Evolutionary conservation across 768 basidiomycete genomes (phyloP).

Genomic region (Glaciozyma antarctica): DNA sequence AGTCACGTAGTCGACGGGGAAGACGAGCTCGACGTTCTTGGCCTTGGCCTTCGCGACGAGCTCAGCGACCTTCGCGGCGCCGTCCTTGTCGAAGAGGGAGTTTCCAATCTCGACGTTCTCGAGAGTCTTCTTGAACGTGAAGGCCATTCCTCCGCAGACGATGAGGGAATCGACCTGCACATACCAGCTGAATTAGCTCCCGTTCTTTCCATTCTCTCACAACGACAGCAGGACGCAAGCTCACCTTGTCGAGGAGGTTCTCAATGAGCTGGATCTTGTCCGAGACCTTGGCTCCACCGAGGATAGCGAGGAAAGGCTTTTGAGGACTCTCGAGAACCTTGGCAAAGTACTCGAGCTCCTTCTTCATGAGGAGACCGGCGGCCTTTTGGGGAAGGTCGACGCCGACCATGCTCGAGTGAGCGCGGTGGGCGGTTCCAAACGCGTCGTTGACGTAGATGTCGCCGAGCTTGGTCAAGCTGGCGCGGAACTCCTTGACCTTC

Average conservation of each 20-base stretch:
- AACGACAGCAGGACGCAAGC: conserved; percentile 8
- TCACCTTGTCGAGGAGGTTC: conserved; percentile 93
- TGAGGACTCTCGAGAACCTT: conserved; percentile 93
- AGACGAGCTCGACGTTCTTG: conserved; percentile 86
- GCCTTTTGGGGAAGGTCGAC: conserved; percentile 84
- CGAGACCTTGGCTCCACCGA: conserved; percentile 96
- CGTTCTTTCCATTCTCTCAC: not conserved
- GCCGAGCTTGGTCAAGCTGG: conserved; percentile 76
- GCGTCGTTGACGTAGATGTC: conserved; percentile 98
- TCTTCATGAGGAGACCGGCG: conserved; percentile 93
- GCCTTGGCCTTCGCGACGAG: conserved; percentile 85
- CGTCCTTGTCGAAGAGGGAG: conserved; percentile 84
- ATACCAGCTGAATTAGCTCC: conserved; percentile 9
- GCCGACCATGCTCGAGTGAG: conserved; percentile 98
- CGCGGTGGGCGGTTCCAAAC: conserved; percentile 96
- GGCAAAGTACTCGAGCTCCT: conserved; percentile 96
- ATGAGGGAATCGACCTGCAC: conserved; percentile 82
- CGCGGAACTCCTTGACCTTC: conserved; percentile 71
- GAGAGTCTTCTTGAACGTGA: conserved; percentile 95
- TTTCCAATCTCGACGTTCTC: conserved; percentile 82
- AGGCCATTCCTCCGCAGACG: conserved; percentile 96
- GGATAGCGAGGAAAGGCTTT: conserved; percentile 91
- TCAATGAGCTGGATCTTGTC: conserved; percentile 99
- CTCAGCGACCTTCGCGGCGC: conserved; percentile 69
- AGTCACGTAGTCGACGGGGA: conserved; percentile 88